These are phyloP conservation scores for Anisodus tanguticus DNA, from an alignment of 257 asterid genomes.

Conservation along the genomic window DNA sequence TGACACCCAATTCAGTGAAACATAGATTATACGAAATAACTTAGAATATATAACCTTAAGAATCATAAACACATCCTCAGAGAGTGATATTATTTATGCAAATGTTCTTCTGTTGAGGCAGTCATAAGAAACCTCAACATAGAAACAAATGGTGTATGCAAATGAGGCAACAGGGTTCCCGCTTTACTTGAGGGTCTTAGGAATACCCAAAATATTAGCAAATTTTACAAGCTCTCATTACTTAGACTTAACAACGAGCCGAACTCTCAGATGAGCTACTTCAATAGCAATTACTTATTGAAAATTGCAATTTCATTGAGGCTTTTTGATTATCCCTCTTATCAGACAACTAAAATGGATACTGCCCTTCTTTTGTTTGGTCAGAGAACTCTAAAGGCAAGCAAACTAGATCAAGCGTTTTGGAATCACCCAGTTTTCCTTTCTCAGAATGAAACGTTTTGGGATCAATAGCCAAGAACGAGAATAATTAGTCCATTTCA, in stretches of 20 bases:
- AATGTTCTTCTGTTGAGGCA: not conserved
- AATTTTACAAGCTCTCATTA: conserved; percentile 15
- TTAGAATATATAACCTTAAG: not conserved
- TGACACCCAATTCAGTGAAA: not conserved
- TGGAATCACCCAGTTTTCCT: not conserved
- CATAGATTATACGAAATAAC: not conserved
- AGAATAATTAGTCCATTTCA: not conserved
- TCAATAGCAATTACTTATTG: not conserved
- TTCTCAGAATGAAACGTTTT: not conserved
- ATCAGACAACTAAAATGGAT: conserved; percentile 8
- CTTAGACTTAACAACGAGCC: not conserved
- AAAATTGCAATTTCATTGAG: conserved; percentile 12
- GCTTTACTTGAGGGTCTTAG: not conserved
- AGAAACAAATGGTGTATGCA: not conserved
- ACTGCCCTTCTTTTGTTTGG: not conserved
- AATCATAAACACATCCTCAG: not conserved
- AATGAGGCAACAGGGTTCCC: not conserved
- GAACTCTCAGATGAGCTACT: not conserved
- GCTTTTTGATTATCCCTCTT: not conserved
- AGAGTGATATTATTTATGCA: not conserved
- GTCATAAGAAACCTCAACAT: not conserved
- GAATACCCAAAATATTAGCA: not conserved
- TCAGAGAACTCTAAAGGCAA: conserved; percentile 7
- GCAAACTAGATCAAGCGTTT: not conserved
- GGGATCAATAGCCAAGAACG: not conserved